Percentiles rank a stretch among this genome's conserved stretches.
Conservation (phyloP, 2,329 filamentous ascomycete genomes). For the Penicillium sp. region DNA sequence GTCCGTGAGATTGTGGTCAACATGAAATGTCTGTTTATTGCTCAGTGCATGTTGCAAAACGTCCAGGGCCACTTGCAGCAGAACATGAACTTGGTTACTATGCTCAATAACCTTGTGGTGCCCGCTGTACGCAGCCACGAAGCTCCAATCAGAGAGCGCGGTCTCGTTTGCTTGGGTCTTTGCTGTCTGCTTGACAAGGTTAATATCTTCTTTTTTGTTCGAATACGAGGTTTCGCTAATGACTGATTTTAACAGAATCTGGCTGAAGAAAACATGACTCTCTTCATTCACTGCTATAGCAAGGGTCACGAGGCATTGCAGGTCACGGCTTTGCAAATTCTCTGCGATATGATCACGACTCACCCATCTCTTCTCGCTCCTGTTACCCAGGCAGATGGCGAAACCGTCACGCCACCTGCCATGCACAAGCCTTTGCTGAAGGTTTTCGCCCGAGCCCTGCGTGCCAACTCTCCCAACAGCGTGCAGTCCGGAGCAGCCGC, state of each 20-base stretch:
- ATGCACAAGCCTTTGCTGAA: slow-evolving; percentile 69
- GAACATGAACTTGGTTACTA: slow-evolving; percentile 89
- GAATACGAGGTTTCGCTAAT: neutral
- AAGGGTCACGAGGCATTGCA: slow-evolving; percentile 90
- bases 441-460: slow-evolving; percentile 79
- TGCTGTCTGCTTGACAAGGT: slow-evolving; percentile 86
- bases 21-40: slow-evolving; percentile 96
- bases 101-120: slow-evolving; percentile 95
- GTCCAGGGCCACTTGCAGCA: slow-evolving; percentile 83
- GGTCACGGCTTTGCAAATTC: slow-evolving; percentile 83
- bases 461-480: slow-evolving; percentile 65
- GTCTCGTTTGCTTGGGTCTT: slow-evolving; percentile 82
- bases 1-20: slow-evolving; percentile 91
- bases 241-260: slow-evolving; percentile 56
- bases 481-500: slow-evolving; percentile 80
- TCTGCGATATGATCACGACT: slow-evolving; percentile 88
- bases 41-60: slow-evolving; percentile 95
- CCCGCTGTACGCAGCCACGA: slow-evolving; percentile 93
- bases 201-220: slow-evolving; percentile 17
- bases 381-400: slow-evolving; percentile 43
- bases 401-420: slow-evolving; percentile 50
- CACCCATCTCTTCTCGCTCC: slow-evolving; percentile 74
- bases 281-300: slow-evolving; percentile 94
- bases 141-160: slow-evolving; percentile 85
- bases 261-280: slow-evolving; percentile 82